These are phyloP conservation scores for Rhizoctonia solani DNA, from an alignment of 1,284 basidiomycete species.

Conservation along the genomic window DNA sequence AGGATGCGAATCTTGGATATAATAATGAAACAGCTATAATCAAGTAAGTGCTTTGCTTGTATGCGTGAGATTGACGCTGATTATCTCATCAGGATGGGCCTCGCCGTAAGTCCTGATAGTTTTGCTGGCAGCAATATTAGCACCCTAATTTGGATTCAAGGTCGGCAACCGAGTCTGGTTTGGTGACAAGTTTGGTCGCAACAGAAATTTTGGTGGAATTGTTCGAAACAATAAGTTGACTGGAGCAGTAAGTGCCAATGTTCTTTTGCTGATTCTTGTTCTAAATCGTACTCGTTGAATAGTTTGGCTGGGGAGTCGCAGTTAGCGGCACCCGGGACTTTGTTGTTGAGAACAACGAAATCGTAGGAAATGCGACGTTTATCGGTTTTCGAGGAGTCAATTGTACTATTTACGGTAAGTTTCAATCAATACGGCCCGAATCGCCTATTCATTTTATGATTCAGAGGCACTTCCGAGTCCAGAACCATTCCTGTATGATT, in stretches of 20 bases:
- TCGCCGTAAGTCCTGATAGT: conserved; percentile 35
- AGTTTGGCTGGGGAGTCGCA: conserved; percentile 69
- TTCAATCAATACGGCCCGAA: neutral
- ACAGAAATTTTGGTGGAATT: conserved; percentile 62
- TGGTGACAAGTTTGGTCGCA: conserved; percentile 60
- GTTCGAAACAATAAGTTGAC: conserved; percentile 69
- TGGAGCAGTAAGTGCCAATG: conserved; percentile 56
- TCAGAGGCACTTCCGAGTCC: conserved; percentile 55
- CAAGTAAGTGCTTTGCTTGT: conserved; percentile 54
- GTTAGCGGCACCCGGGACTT: conserved; percentile 68
- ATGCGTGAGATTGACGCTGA: neutral
- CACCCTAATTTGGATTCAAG: neutral
- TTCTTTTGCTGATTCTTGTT: conserved; percentile 14
- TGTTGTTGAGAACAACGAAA: conserved; percentile 63
- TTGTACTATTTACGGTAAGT: conserved; percentile 55
- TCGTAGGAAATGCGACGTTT: conserved; percentile 75
- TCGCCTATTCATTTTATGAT: neutral
- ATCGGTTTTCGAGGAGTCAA: conserved; percentile 73
- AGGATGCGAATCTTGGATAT: conserved; percentile 7
- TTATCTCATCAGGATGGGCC: conserved; percentile 27
- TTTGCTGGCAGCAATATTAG: neutral
- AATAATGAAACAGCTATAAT: conserved; percentile 65
- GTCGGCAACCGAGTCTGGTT: conserved; percentile 65
- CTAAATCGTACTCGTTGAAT: neutral
- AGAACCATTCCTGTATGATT: conserved; percentile 62